These are phyloP conservation scores for Saccharomycopsis phalli DNA, from an alignment of 1,139 yeast species.

Conservation along the genomic window DNA sequence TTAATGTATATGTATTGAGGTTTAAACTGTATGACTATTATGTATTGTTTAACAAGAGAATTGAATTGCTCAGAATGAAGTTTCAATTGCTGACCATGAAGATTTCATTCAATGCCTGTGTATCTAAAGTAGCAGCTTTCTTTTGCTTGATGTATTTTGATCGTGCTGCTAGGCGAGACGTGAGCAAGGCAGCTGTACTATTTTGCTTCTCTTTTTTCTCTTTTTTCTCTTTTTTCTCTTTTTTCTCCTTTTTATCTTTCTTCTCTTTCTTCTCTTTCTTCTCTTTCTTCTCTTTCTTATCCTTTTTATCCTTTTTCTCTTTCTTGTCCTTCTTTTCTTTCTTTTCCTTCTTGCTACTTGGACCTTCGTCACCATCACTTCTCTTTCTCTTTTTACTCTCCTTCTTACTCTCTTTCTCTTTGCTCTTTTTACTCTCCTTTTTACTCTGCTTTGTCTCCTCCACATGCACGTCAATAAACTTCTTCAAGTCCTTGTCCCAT, in stretches of 20 bases:
- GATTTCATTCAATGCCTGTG: slow-evolving; percentile 81
- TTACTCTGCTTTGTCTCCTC: slow-evolving; percentile 20
- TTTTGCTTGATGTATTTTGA: slow-evolving; percentile 83
- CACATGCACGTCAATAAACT: slow-evolving; percentile 26
- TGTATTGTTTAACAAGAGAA: no score
- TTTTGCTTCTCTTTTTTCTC: slow-evolving; percentile 23
- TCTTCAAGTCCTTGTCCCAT: slow-evolving; percentile 60
- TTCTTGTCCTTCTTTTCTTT: slow-evolving; percentile 24
- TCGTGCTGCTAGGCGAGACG: slow-evolving; percentile 69
- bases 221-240: slow-evolving; percentile 29
- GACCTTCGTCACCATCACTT: slow-evolving; percentile 8
- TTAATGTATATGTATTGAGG: no score
- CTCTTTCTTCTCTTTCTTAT: slow-evolving; percentile 25
- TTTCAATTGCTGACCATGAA: slow-evolving; percentile 70
- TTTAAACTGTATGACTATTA: no score
- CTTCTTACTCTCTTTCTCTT: slow-evolving; percentile 21
- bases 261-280: slow-evolving; percentile 25
- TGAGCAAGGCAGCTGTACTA: slow-evolving; percentile 30
- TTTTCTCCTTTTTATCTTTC: slow-evolving; percentile 28
- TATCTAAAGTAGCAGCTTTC: slow-evolving; percentile 83
- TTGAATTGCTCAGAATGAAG: no score
- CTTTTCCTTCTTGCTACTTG: slow-evolving; percentile 26
- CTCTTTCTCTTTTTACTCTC: slow-evolving; percentile 18
- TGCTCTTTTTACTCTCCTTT: slow-evolving; percentile 21
- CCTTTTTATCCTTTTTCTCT: slow-evolving; percentile 27